Evolutionary conservation across 495 filamentous ascomycete genomes (phyloP).

Genomic region (Hypoxylon intermedium): DNA sequence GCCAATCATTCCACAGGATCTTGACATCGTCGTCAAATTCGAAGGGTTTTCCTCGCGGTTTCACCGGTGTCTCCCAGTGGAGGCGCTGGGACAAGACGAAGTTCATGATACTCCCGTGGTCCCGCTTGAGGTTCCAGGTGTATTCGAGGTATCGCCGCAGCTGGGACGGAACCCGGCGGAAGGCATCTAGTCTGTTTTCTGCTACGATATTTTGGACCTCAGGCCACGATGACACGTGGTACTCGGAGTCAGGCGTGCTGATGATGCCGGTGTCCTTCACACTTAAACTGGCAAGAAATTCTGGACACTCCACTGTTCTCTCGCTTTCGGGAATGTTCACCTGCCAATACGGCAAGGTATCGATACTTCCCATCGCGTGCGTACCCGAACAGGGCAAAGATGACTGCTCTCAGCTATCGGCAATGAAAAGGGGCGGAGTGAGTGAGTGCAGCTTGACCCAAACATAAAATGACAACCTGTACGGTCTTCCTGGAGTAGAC

Average conservation of each 20-base stretch:
- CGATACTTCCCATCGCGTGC: constrained; percentile 40
- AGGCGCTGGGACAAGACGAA: constrained; percentile 74
- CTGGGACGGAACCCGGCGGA: constrained; percentile 76
- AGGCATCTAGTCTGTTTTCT: constrained; percentile 72
- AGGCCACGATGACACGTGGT: constrained; percentile 65
- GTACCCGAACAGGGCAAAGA: neutral
- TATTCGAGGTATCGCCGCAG: constrained; percentile 75
- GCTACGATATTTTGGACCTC: constrained; percentile 66
- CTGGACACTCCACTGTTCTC: constrained; percentile 71
- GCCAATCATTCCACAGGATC: constrained; percentile 88
- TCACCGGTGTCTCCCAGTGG: constrained; percentile 60
- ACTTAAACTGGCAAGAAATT: constrained; percentile 64
- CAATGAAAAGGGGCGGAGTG: no score
- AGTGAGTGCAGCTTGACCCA: neutral
- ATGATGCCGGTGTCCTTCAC: constrained; percentile 68
- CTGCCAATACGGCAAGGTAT: constrained; percentile 74
- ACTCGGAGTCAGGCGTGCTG: constrained; percentile 67
- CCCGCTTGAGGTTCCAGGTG: constrained; percentile 63
- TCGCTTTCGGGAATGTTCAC: constrained; percentile 71
- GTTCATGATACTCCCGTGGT: constrained; percentile 75
- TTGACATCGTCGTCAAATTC: constrained; percentile 68
- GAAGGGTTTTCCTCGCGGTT: constrained; percentile 49
- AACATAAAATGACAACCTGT: neutral
- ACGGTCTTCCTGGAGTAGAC: no score
- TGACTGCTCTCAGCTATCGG: no score